Conservation (phyloP, 805 yeast genomes). For the Kuraishia piskuri region DNA sequence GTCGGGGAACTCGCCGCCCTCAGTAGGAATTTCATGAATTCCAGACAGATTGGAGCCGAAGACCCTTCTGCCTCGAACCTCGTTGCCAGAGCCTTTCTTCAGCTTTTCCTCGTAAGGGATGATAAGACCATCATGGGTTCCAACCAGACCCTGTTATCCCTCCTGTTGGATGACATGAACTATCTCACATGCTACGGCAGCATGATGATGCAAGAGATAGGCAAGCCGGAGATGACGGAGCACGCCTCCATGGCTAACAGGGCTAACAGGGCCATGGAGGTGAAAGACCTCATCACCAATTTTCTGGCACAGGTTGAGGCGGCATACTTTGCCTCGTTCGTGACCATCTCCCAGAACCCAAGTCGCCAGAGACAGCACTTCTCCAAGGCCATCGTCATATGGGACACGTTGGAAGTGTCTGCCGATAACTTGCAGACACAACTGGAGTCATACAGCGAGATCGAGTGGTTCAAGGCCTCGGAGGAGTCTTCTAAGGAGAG, state of each 20-base stretch:
- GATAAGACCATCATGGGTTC: conserved; percentile 52
- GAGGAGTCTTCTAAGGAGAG: conserved; percentile 20
- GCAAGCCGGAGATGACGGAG: neutral
- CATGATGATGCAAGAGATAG: conserved; percentile 17
- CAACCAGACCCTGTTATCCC: conserved; percentile 24
- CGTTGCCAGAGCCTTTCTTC: conserved; percentile 56
- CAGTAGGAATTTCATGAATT: conserved; percentile 13
- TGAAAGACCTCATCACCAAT: conserved; percentile 14
- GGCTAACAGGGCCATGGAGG: neutral
- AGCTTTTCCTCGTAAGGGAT: conserved; percentile 53
- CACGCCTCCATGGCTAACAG: neutral
- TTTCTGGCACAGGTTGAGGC: conserved; percentile 39
- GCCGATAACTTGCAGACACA: conserved; percentile 57
- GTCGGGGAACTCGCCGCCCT: conserved; percentile 18
- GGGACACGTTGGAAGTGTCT: conserved; percentile 78
- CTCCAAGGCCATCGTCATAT: conserved; percentile 41
- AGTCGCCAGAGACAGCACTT: conserved; percentile 77
- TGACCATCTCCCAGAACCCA: conserved; percentile 52
- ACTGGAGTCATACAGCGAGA: conserved; percentile 25
- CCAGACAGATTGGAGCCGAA: conserved; percentile 12
- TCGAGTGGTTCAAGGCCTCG: conserved; percentile 24
- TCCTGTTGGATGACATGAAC: conserved; percentile 32
- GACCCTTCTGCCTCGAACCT: conserved; percentile 24
- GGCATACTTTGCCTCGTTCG: conserved; percentile 34
- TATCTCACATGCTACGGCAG: conserved; percentile 32